Evolutionary conservation across 371 early-diverging fungal genomes (phyloP), one percentile per base, ranked within the genome.

Genomic region (Catenaria anguillulae): DNA sequence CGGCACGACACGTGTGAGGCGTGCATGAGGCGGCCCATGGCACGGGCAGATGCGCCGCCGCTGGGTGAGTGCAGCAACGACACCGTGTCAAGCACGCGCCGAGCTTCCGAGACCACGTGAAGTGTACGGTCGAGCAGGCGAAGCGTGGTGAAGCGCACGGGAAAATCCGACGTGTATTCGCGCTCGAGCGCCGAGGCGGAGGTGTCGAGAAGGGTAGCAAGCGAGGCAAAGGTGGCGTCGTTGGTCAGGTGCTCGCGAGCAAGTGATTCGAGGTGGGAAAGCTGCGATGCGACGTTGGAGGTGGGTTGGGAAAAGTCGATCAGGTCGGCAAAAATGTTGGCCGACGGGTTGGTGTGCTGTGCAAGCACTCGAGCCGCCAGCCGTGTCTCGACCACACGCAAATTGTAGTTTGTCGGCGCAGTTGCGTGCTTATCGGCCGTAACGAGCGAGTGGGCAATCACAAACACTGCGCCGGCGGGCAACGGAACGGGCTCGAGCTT

Each of bases 321-420:
- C 33, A 54, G 31, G 17, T 61, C 24, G 55, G 50, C 24, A 46
- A 29, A 15, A 4, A 61, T 10, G 12, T 19, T 2, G 13, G 37
- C 31, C 37, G 35, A 19, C 13, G 34, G 17, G 37, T 13, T 46
- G 13, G 29, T 3, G 33, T 70, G 66, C 46, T 72, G 67, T 61
- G 86, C 80, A 55, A 89, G 72, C 60, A 85, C 74, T 31, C 81
- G 72, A n/a, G 88, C 85, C 24, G 83, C 89, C 35, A 90, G 75
- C 48, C 87, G 83, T 21, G 89, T 89, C 71, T 96, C 96, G n/a
- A 92, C 90, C 0, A 94, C 96, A 46, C 96, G 85, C 26, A 93
- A 76, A 70, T 96, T 96, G 70, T 94, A 96, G 71, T 88, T 79
- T 19, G 77, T 80, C 21, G 92, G 91, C 13, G 88, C 93, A 21